These are phyloP conservation scores for Trichoderma sp. DNA, from an alignment of 2,329 filamentous ascomycete species.

Conservation along the genomic window DNA sequence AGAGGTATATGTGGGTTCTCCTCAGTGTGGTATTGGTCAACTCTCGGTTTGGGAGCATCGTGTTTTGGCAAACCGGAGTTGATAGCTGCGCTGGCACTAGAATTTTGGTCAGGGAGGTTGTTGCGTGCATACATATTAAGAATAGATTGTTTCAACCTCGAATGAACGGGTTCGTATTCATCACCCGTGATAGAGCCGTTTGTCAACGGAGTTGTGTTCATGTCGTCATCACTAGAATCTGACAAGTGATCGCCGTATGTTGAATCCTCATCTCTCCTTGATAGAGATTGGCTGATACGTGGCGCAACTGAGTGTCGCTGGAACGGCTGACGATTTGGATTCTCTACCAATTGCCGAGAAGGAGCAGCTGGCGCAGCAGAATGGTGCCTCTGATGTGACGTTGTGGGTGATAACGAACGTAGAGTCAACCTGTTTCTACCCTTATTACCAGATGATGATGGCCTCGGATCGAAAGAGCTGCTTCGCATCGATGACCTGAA, in stretches of 20 bases:
- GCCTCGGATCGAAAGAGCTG: slow-evolving; percentile 28
- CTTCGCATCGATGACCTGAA: slow-evolving; percentile 76
- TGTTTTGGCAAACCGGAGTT: background rate
- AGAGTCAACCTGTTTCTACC: slow-evolving; percentile 67
- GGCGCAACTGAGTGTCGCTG: slow-evolving; percentile 44
- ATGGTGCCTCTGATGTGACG: slow-evolving; percentile 52
- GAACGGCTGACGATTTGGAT: slow-evolving; percentile 49
- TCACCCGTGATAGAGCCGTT: slow-evolving; percentile 25
- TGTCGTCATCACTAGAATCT: slow-evolving; percentile 66
- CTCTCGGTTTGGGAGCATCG: background rate
- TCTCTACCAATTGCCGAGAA: background rate
- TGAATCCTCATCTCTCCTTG: slow-evolving; percentile 42
- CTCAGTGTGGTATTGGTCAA: slow-evolving; percentile 44
- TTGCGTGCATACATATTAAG: slow-evolving; percentile 17
- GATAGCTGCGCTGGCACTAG: background rate
- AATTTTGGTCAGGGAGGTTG: slow-evolving; percentile 44
- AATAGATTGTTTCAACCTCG: slow-evolving; percentile 25
- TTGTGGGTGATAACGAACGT: slow-evolving; percentile 68
- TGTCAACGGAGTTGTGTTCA: slow-evolving; percentile 20
- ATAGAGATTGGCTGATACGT: slow-evolving; percentile 39
- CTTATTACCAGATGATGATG: slow-evolving; percentile 33
- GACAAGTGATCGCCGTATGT: slow-evolving; percentile 66
- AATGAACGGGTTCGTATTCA: slow-evolving; percentile 24
- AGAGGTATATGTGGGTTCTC: slow-evolving; percentile 48
- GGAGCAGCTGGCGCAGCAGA: slow-evolving; percentile 43